Conservation (phyloP, 371 early-diverging fungal genomes). For the Rhizomucor miehei region DNA sequence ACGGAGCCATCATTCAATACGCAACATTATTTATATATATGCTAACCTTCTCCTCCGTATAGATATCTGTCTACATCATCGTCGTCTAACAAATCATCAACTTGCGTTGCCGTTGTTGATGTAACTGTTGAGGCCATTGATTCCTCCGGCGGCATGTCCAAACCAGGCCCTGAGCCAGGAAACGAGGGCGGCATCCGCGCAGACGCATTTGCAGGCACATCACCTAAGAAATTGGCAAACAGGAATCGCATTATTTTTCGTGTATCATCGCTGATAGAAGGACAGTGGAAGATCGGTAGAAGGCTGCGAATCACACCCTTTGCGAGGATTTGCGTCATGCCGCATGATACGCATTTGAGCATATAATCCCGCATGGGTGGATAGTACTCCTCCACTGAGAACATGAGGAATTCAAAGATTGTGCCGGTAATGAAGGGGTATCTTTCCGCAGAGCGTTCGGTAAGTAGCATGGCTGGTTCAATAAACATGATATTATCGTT, state of each 20-base stretch:
- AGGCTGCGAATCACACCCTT: slow-evolving; percentile 17
- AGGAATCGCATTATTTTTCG: slow-evolving; percentile 21
- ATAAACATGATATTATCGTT: slow-evolving; percentile 78
- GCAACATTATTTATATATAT: too few relatives aligned
- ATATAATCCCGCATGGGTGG: slow-evolving; percentile 1
- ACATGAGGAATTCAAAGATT: slow-evolving; percentile 63
- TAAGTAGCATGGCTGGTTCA: slow-evolving; percentile 74
- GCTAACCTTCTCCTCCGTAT: slow-evolving; percentile 24
- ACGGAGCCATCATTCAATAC: too few relatives aligned
- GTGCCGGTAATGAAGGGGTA: slow-evolving; percentile 65
- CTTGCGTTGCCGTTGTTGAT: background rate
- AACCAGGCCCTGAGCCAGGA: background rate
- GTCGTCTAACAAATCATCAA: slow-evolving; percentile 13
- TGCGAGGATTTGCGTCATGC: background rate
- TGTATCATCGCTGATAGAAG: slow-evolving; percentile 19
- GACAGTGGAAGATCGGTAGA: slow-evolving; percentile 27
- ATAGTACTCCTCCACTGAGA: slow-evolving; percentile 45
- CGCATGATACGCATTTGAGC: background rate
- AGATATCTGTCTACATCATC: slow-evolving; percentile 29
- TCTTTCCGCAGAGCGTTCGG: slow-evolving; percentile 67
- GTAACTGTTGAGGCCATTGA: background rate
- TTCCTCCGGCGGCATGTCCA: background rate
- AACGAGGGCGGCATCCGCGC: background rate
- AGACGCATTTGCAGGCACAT: background rate
- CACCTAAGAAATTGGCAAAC: slow-evolving; percentile 24